Evolutionary conservation across 768 basidiomycete genomes (phyloP), one percentile per base, ranked within the genome.

Genomic region (Roridomyces roridus): DNA sequence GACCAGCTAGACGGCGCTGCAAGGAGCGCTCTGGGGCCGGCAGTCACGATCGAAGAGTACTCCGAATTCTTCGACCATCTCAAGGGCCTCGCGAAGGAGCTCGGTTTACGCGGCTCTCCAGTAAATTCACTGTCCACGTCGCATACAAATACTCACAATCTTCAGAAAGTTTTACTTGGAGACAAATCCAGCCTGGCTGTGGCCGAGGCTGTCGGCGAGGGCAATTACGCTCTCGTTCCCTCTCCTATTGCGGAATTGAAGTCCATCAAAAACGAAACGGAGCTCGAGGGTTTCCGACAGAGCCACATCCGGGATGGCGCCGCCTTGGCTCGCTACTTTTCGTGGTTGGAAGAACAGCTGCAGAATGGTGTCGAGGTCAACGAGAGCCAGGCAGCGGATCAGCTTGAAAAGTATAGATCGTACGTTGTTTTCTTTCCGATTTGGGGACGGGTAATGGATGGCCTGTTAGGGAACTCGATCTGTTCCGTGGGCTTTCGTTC

Each of bases 291-390:
- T 0, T 98, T 98, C 80, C 82, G 95, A 15, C 85, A 89, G 66
- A 83, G 82, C 48, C 94, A 99, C 67, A 85, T 96, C 28, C 84
- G 96, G 10, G 96, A 98, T 70, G 95, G 96, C 0, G 86, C 82
- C 1, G 96, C 96, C 0, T 78, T 98, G 43, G 86, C 84, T 8
- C 83, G 88, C 14, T 99, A 98, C 74, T 98, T 98, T 64, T 81
- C 94, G 0, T 99, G 96, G 97, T 79, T 99, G 1, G 94, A 98
- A 71, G 90, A 94, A 59, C 83, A 88, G 61, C 76, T 98, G 17
- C 70, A 80, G 4, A 74, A 80, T 7, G 91, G 86, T 0, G 77
- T 75, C 17, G 79, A 77, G 55, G 45, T 96, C 55, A 87, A 81
- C 37, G 96, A 99, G 70, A 87, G 86, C 60, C 82, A 94, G 57